Evolutionary conservation across 768 basidiomycete species (phyloP), one percentile per base, ranked within the genome.

Genomic region (Amanita rimosa): DNA sequence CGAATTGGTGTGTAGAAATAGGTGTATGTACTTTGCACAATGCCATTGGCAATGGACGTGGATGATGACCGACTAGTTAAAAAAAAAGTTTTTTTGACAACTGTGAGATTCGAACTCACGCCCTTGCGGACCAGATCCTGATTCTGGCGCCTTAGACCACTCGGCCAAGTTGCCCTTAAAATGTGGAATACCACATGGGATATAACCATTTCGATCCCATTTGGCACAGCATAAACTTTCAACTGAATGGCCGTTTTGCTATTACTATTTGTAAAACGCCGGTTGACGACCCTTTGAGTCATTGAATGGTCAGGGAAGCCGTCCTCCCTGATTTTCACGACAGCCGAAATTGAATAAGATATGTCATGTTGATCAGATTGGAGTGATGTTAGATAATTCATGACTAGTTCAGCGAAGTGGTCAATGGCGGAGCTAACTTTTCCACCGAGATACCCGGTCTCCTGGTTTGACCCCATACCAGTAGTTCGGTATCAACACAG

Each of bases 111-210:
- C 63, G 64, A 66, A 66, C 64, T 60, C 64, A 60, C 63, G 63
- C 64, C 63, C 62, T 60, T 59, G 53, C 58, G 56, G 64, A 65
- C 64, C 60, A 63, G 64, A 62, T 63, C 71, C 70, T 71, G 67
- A 70, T 66, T 74, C 74, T 70, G 68, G 73, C 72, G 71, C 74
- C 74, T 75, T 74, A 68, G 72, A 75, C 73, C 72, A 70, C 73
- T 75, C 74, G 73, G 72, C 73, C 74, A 74, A 71, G 53, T 61
- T 56, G 58, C 60, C 61, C 16, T 39, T 21, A 14, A 11, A 24
- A 6, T 16, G n/a, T 9, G 0, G 2, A n/a, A 8, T 13, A n/a
- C 10, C 5, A 4, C 7, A 11, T 10, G 1, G n/a, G 8, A 7
- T 7, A 37, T 37, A 8, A 37, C 17, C 0, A 4, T n/a, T 16